A percentile compares a stretch with the other conserved stretches of the same genome.
phyloP scores from a whole-genome alignment of 1,139 yeast genomes.

The Kodamaea anthophila region DNA sequence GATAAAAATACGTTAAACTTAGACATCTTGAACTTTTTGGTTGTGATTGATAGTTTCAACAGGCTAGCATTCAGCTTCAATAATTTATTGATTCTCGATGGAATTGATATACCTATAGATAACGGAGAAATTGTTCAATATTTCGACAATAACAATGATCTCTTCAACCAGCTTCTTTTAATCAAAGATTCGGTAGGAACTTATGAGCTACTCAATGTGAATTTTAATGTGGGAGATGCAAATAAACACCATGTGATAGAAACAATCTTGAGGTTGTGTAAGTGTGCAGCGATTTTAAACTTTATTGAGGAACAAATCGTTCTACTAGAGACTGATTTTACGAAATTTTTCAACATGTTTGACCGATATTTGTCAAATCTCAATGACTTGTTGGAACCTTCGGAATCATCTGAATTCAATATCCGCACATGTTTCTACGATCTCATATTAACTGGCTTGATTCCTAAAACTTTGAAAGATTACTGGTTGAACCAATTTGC shows the following conservation, averaged over 20 bases:
- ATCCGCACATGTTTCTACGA: slow-evolving; percentile 33
- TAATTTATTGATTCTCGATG: slow-evolving; percentile 23
- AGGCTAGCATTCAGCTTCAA: slow-evolving; percentile 27
- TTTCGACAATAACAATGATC: slow-evolving; percentile 14
- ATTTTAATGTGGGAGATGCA: slow-evolving; percentile 8
- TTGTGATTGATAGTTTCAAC: slow-evolving; percentile 19
- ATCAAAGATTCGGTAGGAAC: slow-evolving; percentile 10
- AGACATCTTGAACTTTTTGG: slow-evolving; percentile 19
- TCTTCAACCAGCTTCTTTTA: slow-evolving; percentile 30
- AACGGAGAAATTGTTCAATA: slow-evolving; percentile 12
- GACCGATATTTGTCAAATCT: slow-evolving; percentile 32
- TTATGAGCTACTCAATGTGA: slow-evolving; percentile 13
- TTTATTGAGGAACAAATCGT: slow-evolving; percentile 35
- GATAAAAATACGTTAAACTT: slow-evolving; percentile 10
- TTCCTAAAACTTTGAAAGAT: slow-evolving; percentile 36
- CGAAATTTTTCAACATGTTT: slow-evolving; percentile 34
- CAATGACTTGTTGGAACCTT: slow-evolving; percentile 15
- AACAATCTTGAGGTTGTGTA: slow-evolving; percentile 25
- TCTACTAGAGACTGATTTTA: slow-evolving; percentile 30
- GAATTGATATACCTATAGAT: slow-evolving; percentile 13
- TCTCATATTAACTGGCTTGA: slow-evolving; percentile 51
- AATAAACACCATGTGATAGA: slow-evolving; percentile 14
- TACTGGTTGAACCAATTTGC: slow-evolving; percentile 51
- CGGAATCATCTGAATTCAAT: slow-evolving; percentile 3
- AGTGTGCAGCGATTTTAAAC: slow-evolving; percentile 23